These are phyloP conservation scores for Mimosa bimucronata DNA, from an alignment of 306 rosid species.

Conservation along the genomic window DNA sequence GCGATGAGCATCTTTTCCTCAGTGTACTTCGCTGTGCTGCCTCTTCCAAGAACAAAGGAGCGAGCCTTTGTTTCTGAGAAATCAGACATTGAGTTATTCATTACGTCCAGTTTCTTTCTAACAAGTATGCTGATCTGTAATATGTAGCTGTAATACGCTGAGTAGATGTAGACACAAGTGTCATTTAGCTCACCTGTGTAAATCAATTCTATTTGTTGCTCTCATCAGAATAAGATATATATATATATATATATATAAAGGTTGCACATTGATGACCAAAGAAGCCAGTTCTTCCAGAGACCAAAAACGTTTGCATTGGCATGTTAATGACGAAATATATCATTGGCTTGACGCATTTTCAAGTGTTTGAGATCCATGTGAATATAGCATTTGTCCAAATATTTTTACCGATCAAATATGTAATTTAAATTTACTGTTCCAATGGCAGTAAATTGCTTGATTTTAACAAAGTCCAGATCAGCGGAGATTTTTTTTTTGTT, in stretches of 20 bases:
- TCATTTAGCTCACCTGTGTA: conserved; percentile 37
- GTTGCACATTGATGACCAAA: conserved; percentile 15
- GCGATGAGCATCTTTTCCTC: conserved; percentile 73
- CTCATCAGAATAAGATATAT: background rate
- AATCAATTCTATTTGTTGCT: conserved; percentile 37
- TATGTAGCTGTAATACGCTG: conserved; percentile 31
- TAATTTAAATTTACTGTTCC: background rate
- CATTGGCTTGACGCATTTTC: background rate
- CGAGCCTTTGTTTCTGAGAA: conserved; percentile 37
- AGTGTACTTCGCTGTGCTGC: conserved; percentile 58
- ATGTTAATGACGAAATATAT: conserved; percentile 1
- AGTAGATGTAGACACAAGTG: conserved; percentile 26
- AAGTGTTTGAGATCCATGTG: background rate
- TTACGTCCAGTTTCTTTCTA: conserved; percentile 34
- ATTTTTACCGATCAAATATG: background rate
- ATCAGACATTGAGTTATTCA: conserved; percentile 28
- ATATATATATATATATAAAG: background rate
- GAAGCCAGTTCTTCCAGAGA: background rate
- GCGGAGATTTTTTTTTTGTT: too few species aligned
- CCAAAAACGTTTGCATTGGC: background rate
- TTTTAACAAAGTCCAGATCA: background rate
- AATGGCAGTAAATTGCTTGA: conserved; percentile 1
- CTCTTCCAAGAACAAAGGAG: conserved; percentile 41
- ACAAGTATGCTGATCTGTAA: conserved; percentile 42
- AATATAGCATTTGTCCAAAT: background rate